Conservation (phyloP, 495 filamentous ascomycete genomes). For the Trichodelitschia bisporula region DNA sequence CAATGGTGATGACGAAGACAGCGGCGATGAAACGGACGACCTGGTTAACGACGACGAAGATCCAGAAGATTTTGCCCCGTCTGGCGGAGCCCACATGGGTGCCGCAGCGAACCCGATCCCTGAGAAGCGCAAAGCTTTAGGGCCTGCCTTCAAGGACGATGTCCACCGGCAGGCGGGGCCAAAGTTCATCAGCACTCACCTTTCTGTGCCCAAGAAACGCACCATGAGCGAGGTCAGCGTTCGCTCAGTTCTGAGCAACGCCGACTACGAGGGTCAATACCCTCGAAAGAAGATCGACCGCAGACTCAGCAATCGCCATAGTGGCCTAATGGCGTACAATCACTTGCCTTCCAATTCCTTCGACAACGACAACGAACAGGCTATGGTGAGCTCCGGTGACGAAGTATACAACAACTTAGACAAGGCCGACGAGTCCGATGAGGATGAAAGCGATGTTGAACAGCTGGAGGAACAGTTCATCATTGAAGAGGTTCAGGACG, state of each 20-base stretch:
- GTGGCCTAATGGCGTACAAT: not conserved
- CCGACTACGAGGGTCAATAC: not conserved
- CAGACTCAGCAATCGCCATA: not conserved
- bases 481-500: not conserved
- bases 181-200: not conserved
- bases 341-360: not conserved
- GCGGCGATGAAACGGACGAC: not conserved
- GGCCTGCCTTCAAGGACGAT: not conserved
- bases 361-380: not conserved
- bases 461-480: not conserved
- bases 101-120: not conserved
- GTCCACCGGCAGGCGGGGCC: not conserved
- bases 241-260: not conserved
- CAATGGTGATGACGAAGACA: not conserved
- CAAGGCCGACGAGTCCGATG: not conserved
- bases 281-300: not conserved
- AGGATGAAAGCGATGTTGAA: not conserved
- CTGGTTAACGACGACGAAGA: slow-evolving; percentile 1
- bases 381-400: too few species aligned
- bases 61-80: not conserved
- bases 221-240: not conserved
- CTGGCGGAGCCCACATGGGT: not conserved
- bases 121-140: not conserved
- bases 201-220: not conserved
- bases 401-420: too few species aligned